Evolutionary conservation across 2,329 filamentous ascomycete species (phyloP).

Genomic region (Fusarium denticulatum): DNA sequence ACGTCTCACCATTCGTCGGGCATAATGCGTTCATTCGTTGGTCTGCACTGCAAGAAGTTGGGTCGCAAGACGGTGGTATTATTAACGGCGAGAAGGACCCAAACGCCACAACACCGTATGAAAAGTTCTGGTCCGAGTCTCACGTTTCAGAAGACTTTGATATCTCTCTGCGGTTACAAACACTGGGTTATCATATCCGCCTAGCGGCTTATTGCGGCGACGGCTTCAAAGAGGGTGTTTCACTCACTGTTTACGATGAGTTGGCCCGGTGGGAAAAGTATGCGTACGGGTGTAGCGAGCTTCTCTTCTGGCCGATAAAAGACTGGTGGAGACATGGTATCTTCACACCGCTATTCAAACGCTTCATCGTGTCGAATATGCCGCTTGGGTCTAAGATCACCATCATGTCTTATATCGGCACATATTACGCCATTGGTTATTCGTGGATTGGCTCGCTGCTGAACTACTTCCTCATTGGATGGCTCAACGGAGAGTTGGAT

Average conservation of each 20-base stretch:
- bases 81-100: background rate
- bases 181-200: slow-evolving; percentile 73
- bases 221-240: slow-evolving; percentile 79
- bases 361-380: background rate
- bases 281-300: slow-evolving; percentile 75
- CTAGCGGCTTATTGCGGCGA: slow-evolving; percentile 74
- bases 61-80: slow-evolving; percentile 53
- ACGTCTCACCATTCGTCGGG: slow-evolving; percentile 78
- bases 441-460: slow-evolving; percentile 62
- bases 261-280: slow-evolving; percentile 78
- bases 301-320: slow-evolving; percentile 74
- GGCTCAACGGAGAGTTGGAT: slow-evolving; percentile 72
- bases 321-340: background rate
- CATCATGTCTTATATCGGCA: background rate
- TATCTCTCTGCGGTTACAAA: slow-evolving; percentile 76
- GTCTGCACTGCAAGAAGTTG: slow-evolving; percentile 46
- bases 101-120: background rate
- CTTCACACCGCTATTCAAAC: background rate
- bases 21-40: slow-evolving; percentile 81
- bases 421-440: slow-evolving; percentile 71
- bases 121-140: slow-evolving; percentile 76
- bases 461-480: slow-evolving; percentile 79
- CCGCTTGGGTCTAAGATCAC: slow-evolving; percentile 37
- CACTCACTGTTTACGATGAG: slow-evolving; percentile 77
- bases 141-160: slow-evolving; percentile 79